phyloP scores from a whole-genome alignment of 768 basidiomycete genomes.

The Dioszegia aurantiaca region DNA sequence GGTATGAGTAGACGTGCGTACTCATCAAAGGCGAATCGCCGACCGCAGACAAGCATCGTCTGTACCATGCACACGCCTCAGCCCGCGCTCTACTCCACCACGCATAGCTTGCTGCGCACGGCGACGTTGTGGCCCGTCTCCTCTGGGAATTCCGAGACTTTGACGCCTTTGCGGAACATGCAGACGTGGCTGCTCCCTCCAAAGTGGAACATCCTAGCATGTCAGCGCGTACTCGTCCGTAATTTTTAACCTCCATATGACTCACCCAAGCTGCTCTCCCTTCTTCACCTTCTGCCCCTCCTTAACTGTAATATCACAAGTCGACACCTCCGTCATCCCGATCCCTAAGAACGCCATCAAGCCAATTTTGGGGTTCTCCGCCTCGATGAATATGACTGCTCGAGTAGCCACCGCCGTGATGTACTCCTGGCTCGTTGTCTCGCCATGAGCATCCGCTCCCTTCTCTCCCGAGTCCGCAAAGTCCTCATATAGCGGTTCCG shows the following conservation, averaged over 20 bases:
- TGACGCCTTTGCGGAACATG: slow-evolving; percentile 56
- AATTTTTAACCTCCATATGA: too few species aligned
- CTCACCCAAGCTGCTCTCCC: slow-evolving; percentile 60
- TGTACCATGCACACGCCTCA: neutral
- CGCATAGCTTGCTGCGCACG: slow-evolving; percentile 47
- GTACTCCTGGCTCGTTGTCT: slow-evolving; percentile 53
- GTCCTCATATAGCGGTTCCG: slow-evolving; percentile 48
- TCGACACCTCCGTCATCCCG: slow-evolving; percentile 66
- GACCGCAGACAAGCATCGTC: neutral
- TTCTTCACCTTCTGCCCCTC: slow-evolving; percentile 56
- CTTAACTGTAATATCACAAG: slow-evolving; percentile 59
- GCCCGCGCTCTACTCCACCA: slow-evolving; percentile 30
- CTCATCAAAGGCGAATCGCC: too few species aligned
- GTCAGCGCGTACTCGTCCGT: neutral
- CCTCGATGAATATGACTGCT: slow-evolving; percentile 60
- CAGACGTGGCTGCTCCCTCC: slow-evolving; percentile 61
- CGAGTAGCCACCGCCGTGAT: slow-evolving; percentile 58
- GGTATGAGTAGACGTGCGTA: too few species aligned
- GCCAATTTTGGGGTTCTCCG: slow-evolving; percentile 59
- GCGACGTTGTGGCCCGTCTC: slow-evolving; percentile 48
- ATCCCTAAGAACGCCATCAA: slow-evolving; percentile 62
- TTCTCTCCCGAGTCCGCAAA: slow-evolving; percentile 53
- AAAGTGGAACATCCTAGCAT: slow-evolving; percentile 58
- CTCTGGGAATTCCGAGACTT: slow-evolving; percentile 48
- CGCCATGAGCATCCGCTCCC: slow-evolving; percentile 41